A percentile compares a stretch with the other conserved stretches of the same genome.
Evolutionary conservation across 2,329 filamentous ascomycete species (phyloP).

Genomic region (Penicillium glabrum): DNA sequence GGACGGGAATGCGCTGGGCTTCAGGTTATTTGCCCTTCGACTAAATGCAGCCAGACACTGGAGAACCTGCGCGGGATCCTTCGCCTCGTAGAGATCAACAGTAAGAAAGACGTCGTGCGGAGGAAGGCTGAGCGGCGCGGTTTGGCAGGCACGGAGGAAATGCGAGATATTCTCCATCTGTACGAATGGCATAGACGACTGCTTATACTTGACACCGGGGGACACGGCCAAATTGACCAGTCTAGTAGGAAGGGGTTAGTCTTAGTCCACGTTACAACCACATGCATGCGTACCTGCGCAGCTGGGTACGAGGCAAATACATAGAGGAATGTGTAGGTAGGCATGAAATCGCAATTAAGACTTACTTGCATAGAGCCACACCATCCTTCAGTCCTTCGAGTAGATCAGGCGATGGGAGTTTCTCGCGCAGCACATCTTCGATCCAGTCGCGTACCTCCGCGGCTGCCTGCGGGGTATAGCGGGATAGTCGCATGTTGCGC

Average conservation of each 20-base stretch:
- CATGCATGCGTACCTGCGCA: background rate
- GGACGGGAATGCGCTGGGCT: conserved; percentile 71
- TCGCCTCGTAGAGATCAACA: conserved; percentile 91
- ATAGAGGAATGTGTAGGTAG: too few species aligned
- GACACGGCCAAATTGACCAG: conserved; percentile 78
- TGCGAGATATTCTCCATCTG: conserved; percentile 99
- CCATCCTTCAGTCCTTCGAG: conserved; percentile 88
- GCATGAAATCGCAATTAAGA: background rate
- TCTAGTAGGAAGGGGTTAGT: conserved; percentile 47
- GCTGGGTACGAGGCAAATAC: background rate
- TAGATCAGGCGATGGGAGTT: conserved; percentile 71
- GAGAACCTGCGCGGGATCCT: conserved; percentile 92
- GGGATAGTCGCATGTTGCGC: conserved; percentile 85
- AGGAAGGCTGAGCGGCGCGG: conserved; percentile 79
- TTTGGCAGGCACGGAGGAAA: conserved; percentile 85
- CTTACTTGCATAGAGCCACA: conserved; percentile 86
- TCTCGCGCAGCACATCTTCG: conserved; percentile 73
- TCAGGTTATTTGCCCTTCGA: conserved; percentile 72
- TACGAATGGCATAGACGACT: conserved; percentile 93
- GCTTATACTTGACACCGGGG: conserved; percentile 83
- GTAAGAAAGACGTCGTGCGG: conserved; percentile 96
- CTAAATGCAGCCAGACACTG: conserved; percentile 93
- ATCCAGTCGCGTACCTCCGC: conserved; percentile 86
- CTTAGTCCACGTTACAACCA: conserved; percentile 19
- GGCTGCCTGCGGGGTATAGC: conserved; percentile 88